Evolutionary conservation across 148 eudicot species (phyloP), one percentile per base, ranked within the genome.

Genomic region (Amaranthus palmeri): DNA sequence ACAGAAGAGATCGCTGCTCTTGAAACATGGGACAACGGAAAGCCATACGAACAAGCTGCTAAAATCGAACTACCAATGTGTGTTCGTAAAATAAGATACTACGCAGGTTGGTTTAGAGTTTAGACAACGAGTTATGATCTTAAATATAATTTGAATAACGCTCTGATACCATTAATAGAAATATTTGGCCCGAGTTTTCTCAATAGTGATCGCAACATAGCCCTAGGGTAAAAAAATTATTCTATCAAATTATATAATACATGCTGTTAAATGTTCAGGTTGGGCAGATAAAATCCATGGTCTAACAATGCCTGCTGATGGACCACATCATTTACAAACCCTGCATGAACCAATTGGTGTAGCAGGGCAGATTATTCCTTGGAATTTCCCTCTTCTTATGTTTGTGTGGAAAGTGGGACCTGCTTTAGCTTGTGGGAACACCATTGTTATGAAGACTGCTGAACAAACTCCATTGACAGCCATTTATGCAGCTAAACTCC

Each of bases 261-360:
- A 41, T n/a, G 52, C 48, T 12, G 17, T 18, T 58, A 8, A 53
- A 5, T 13, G 12, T 17, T 66, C 78, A 86, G 95, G 97, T 46
- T 89, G 93, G 97, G 77, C 95, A 0, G 95, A 91, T 72, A 91
- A 91, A 77, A 89, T 91, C 46, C 97, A 89, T 54, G 97, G 97
- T 7, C 77, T 91, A 40, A 91, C 92, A 1, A 74, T 81, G 53
- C 93, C 86, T n/a, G 87, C 85, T 49, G 92, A 91, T 65, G 93
- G 97, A 13, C 86, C 92, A 3, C 57, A 81, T 61, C 90, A 87
- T 57, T 76, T 87, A 46, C 88, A 87, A 72, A 86, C 89, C 13
- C 81, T 87, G 25, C 95, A 89, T 60, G 97, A 91, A 71, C 95
- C 95, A 18, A 86, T 89, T 60, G 97, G 95, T 53, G 95, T 91